Conservation (phyloP, 495 filamentous ascomycete species). For the Podospora anserina region DNA sequence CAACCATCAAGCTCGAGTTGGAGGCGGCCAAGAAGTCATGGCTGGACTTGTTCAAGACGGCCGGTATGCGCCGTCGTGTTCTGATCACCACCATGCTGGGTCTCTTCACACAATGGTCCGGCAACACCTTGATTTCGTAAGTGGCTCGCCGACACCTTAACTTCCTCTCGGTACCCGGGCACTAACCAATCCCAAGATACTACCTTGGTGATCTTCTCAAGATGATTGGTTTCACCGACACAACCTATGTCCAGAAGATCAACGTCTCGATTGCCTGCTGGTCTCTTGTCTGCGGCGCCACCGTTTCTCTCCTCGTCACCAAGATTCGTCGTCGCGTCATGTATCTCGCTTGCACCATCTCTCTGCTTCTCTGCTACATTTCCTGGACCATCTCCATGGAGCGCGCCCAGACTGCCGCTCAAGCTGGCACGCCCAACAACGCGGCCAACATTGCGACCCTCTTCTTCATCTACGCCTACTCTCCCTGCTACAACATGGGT, state of each 20-base stretch:
- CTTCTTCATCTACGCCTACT: slow-evolving; percentile 63
- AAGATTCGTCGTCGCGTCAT: slow-evolving; percentile 55
- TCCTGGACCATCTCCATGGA: slow-evolving; percentile 59
- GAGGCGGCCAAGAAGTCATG: slow-evolving; percentile 54
- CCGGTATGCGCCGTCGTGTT: slow-evolving; percentile 56
- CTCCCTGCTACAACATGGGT: slow-evolving; percentile 63
- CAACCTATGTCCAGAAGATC: slow-evolving; percentile 51
- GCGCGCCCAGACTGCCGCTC: slow-evolving; percentile 43
- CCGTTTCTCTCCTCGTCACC: slow-evolving; percentile 51
- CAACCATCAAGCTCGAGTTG: slow-evolving; percentile 55
- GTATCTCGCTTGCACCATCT: slow-evolving; percentile 55
- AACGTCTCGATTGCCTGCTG: slow-evolving; percentile 60
- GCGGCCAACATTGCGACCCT: slow-evolving; percentile 44
- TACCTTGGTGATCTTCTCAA: slow-evolving; percentile 52
- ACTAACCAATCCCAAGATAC: slow-evolving; percentile 28
- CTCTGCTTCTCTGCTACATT: slow-evolving; percentile 55
- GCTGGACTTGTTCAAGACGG: slow-evolving; percentile 51
- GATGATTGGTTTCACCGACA: slow-evolving; percentile 49
- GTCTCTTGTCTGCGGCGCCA: slow-evolving; percentile 51
- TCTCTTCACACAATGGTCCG: slow-evolving; percentile 63
- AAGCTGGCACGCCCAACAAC: slow-evolving; percentile 36
- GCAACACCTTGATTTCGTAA: slow-evolving; percentile 58
- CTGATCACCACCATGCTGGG: slow-evolving; percentile 57
- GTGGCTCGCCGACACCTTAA: not conserved
- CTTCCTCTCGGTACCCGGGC: not conserved